Evolutionary conservation across 352 stramenopile species (phyloP), one percentile per base, ranked within the genome.

Genomic region (Phytophthora constricta): DNA sequence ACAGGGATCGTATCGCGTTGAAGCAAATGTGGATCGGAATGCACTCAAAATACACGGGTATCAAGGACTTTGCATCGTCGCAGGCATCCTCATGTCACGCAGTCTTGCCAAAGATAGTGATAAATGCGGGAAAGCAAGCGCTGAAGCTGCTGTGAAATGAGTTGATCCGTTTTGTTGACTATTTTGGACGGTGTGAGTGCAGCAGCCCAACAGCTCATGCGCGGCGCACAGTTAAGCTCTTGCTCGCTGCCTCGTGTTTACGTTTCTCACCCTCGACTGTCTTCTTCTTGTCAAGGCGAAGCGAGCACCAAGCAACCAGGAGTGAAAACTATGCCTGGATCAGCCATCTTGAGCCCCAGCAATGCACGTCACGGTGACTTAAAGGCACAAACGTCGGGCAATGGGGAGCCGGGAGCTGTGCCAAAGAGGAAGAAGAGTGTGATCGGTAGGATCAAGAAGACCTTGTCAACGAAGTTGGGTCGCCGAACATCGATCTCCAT

Each of bases 401-500:
- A 34, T 8, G 53, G 52, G 34, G 49, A 23, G 10, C 26, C 26
- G 10, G 17, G 5, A 33, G 13, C 28, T 23, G 26, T 33, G 37
- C 65, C 59, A 19, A 85, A 84, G 70, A 84, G 78, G 63, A 86
- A 86, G 65, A 87, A 88, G 58, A 73, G 82, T 20, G 58, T 91
- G 23, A 82, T 93, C 66, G 79, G 80, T 13, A 66, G 71, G n/a
- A 79, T 93, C 73, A 91, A 89, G 66, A 91, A 79, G 45, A 90
- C 80, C 23, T 68, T 93, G 34, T 70, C 69, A 2, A 77, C 47
- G 16, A 90, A 82, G 27, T 62, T 92, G 4, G 70, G 80, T 11
- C 74, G 68, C 48, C 78, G 79, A 51, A 83, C 86, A 31, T 77
- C 68, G 8, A 58, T 52, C 13, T 19, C 54, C 17, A 53, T 62